phyloP scores from a whole-genome alignment of 352 stramenopile species.

The Phytophthora agathidicida region DNA sequence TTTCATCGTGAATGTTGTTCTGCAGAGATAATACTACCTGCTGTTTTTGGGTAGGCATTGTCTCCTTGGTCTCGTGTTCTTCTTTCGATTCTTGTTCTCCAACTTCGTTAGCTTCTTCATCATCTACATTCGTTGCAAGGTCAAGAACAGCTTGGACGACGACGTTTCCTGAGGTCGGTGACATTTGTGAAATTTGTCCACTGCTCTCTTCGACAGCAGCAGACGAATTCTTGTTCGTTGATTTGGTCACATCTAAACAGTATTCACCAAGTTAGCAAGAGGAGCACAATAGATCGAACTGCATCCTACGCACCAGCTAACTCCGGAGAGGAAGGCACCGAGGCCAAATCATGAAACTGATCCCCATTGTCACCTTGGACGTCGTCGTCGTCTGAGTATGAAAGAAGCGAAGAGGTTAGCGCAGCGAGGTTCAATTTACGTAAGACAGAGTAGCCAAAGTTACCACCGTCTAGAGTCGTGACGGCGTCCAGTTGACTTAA shows the following conservation, averaged over 20 bases:
- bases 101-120: neutral
- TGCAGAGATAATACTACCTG: neutral
- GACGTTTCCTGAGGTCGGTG: constrained; percentile 8
- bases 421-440: neutral
- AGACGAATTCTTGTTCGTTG: neutral
- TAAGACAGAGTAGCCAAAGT: neutral
- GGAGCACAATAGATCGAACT: too few relatives aligned
- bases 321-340: constrained; percentile 5
- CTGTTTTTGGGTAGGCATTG: neutral
- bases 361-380: constrained; percentile 15
- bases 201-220: neutral
- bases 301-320: constrained; percentile 2
- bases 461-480: constrained; percentile 34
- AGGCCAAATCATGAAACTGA: constrained; percentile 28
- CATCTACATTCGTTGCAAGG: constrained; percentile 6
- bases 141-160: constrained; percentile 30
- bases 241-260: constrained; percentile 4
- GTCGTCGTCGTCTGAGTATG: constrained; percentile 11
- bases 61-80: neutral
- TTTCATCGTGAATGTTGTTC: neutral
- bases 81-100: neutral
- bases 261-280: too few relatives aligned
- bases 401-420: neutral
- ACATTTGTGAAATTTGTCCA: neutral
- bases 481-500: constrained; percentile 44